These are phyloP conservation scores for Plenodomus tracheiphilus DNA, from an alignment of 2,329 filamentous ascomycete species.

Conservation along the genomic window DNA sequence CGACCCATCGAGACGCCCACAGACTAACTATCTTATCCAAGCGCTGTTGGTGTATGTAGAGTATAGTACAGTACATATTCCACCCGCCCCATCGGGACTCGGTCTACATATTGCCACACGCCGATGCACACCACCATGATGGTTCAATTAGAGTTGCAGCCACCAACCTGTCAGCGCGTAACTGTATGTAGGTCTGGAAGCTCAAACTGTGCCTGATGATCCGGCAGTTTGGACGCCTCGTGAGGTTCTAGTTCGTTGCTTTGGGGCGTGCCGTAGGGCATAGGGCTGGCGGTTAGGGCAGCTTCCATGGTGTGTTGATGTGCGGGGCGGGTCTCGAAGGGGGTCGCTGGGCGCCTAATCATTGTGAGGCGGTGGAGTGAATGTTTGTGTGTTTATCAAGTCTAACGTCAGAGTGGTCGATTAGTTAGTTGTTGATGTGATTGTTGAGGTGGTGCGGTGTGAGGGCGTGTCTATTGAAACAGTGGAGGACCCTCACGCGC, in stretches of 20 bases:
- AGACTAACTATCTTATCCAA: constrained; percentile 12
- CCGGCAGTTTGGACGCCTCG: constrained; percentile 17
- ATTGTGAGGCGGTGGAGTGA: constrained; percentile 10
- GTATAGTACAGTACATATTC: neutral
- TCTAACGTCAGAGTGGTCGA: constrained; percentile 10
- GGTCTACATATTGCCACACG: constrained; percentile 8
- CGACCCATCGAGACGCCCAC: constrained; percentile 15
- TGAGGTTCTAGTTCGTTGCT: constrained; percentile 1
- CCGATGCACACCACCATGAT: constrained; percentile 12
- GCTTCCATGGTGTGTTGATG: constrained; percentile 12
- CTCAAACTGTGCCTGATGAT: constrained; percentile 23
- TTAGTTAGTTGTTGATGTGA: constrained; percentile 9
- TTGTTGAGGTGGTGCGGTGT: constrained; percentile 7
- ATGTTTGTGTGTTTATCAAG: constrained; percentile 22
- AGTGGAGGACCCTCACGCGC: neutral
- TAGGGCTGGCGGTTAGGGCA: constrained; percentile 38
- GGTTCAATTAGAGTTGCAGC: constrained; percentile 34
- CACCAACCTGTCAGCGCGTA: constrained; percentile 27
- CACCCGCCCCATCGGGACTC: constrained; percentile 3
- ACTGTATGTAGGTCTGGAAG: constrained; percentile 10
- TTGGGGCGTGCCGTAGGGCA: constrained; percentile 12
- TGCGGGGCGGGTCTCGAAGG: constrained; percentile 20
- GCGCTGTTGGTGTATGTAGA: constrained; percentile 8
- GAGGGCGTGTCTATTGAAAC: constrained; percentile 2
- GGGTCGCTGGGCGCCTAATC: constrained; percentile 35